A percentile compares a stretch with the other conserved stretches of the same genome.
Conservation (phyloP, 495 filamentous ascomycete species). For the Xylaria acuta region DNA sequence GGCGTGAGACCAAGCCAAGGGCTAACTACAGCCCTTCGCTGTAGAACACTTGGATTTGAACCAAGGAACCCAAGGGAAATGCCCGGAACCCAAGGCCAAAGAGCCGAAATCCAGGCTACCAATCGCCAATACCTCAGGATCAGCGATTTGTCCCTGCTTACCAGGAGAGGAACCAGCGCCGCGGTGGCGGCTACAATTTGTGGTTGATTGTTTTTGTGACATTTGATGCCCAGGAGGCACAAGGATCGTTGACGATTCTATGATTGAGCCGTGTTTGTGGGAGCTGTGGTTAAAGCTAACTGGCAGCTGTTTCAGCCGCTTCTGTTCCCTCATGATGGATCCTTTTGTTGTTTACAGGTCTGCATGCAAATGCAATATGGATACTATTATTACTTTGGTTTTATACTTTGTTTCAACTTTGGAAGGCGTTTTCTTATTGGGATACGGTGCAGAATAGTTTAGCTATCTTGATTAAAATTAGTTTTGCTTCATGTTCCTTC, state of each 20-base stretch:
- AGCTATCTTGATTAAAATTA: constrained; percentile 1
- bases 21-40: constrained; percentile 15
- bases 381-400: not conserved
- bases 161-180: constrained; percentile 28
- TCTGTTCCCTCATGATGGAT: constrained; percentile 10
- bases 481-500: not conserved
- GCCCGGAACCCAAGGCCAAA: not conserved
- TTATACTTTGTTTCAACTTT: not conserved
- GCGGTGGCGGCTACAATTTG: constrained; percentile 19
- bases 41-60: constrained; percentile 17
- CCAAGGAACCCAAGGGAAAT: constrained; percentile 16
- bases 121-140: constrained; percentile 8
- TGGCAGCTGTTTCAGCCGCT: constrained; percentile 3
- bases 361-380: constrained; percentile 30
- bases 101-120: constrained; percentile 14
- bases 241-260: constrained; percentile 16
- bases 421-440: constrained; percentile 18
- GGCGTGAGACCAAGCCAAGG: constrained; percentile 30
- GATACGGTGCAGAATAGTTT: constrained; percentile 3
- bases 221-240: constrained; percentile 3
- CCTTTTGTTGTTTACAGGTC: constrained; percentile 26
- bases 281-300: constrained; percentile 5
- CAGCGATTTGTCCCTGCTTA: constrained; percentile 11
- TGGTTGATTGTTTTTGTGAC: constrained; percentile 20
- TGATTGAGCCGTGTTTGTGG: constrained; percentile 3